Base-by-base conservation (phyloP, 1,139 yeast species). In the Meyerozyma sp. region DNA sequence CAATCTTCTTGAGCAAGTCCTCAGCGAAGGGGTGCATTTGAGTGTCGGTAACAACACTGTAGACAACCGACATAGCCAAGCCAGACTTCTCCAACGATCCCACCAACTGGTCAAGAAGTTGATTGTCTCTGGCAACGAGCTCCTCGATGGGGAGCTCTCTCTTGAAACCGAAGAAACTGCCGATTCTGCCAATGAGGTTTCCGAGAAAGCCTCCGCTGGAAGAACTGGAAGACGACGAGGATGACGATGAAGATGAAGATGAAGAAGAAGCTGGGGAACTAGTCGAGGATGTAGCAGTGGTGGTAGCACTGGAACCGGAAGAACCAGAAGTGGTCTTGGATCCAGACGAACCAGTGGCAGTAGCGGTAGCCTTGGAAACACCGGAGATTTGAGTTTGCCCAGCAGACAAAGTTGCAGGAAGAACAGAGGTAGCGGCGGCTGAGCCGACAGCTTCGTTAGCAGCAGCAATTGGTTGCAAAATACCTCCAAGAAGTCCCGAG, bases 71-170 rank as follows among this genome's bases (percentile, higher is more conserved):
- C 13, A 61, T 55, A 32, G 55, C 66, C 41, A 63, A 56, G 18
- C 68, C 68, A 5, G 67, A 62, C 49, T 59, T 62, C 18, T 56
- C 49, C 45, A 63, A 55, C 2, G 67, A 61, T 28, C 37, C 37
- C 11, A 34, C 11, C 26, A 34, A 34, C 9, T 34, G 16, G 37
- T 34, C 13, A 11, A 34, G 37, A 34, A 34, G 37, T 3, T 4
- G 7, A 20, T 18, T 34, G n/a, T 34, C 37, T 34, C 37, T 34
- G 26, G 25, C 37, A 4, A 34, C 25, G 16, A 34, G n/a, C n/a
- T 34, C 14, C 26, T 34, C 37, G 10, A 34, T 13, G 4, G 25
- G 26, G 6, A 34, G 26, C 16, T 34, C 37, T 8, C 37, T 23
- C 37, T 34, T 34, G 37, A 34, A 34, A 13, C 37, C 37, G 26